Evolutionary conservation across 768 basidiomycete species (phyloP).

Genomic region (Rhodosporidiobolus odoratus): DNA sequence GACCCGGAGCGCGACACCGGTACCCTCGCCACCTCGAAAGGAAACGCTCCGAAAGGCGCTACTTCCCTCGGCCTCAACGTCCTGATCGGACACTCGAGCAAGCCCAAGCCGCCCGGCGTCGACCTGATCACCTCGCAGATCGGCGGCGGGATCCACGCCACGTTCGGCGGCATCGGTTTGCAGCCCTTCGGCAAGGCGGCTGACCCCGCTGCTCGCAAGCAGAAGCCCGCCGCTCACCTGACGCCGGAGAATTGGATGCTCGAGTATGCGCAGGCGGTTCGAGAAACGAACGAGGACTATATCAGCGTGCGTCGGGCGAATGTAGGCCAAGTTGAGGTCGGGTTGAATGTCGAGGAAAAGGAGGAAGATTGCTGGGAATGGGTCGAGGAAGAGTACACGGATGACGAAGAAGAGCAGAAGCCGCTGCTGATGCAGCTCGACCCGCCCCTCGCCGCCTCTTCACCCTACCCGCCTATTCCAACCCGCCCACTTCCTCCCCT

Average conservation of each 20-base stretch:
- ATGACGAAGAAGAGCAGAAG: slow-evolving; percentile 42
- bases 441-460: not conserved
- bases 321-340: slow-evolving; percentile 38
- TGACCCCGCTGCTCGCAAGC: slow-evolving; percentile 74
- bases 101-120: slow-evolving; percentile 23
- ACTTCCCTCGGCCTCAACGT: slow-evolving; percentile 37
- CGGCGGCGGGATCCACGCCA: slow-evolving; percentile 47
- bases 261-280: slow-evolving; percentile 63
- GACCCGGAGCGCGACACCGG: slow-evolving; percentile 55
- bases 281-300: slow-evolving; percentile 55
- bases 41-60: slow-evolving; percentile 51
- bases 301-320: slow-evolving; percentile 46
- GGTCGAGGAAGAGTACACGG: slow-evolving; percentile 42
- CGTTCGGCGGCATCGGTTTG: slow-evolving; percentile 76
- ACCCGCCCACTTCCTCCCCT: not conserved
- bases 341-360: slow-evolving; percentile 17
- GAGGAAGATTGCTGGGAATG: slow-evolving; percentile 44
- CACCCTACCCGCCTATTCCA: not conserved
- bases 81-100: slow-evolving; percentile 33
- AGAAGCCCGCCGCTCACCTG: slow-evolving; percentile 69
- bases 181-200: slow-evolving; percentile 87
- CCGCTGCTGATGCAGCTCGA: slow-evolving; percentile 3
- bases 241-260: slow-evolving; percentile 90
- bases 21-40: slow-evolving; percentile 38
- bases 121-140: slow-evolving; percentile 24